phyloP scores from a whole-genome alignment of 352 stramenopile genomes.

The Pythium rishiriense region DNA sequence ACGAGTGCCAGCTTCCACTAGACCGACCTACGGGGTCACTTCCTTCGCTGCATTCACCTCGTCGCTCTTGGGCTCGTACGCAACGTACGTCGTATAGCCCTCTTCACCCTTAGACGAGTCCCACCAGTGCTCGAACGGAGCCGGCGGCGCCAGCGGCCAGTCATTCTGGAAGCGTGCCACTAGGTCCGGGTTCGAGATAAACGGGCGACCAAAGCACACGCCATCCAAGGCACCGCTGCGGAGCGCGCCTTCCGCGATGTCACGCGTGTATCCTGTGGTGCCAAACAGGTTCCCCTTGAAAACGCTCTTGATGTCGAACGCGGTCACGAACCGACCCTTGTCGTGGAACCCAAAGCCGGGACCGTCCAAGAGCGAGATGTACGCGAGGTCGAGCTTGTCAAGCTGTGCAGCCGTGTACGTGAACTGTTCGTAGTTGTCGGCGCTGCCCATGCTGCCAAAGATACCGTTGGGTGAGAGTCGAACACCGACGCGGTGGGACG shows the following conservation, averaged over 20 bases:
- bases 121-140: too few relatives aligned
- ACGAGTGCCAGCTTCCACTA: too few relatives aligned
- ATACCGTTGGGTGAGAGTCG: slow-evolving; percentile 1
- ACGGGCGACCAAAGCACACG: slow-evolving; percentile 42
- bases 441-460: slow-evolving; percentile 43
- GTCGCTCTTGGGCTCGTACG: too few relatives aligned
- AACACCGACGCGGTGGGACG: neutral
- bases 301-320: slow-evolving; percentile 34
- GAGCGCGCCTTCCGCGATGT: slow-evolving; percentile 29
- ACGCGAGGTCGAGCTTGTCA: slow-evolving; percentile 56
- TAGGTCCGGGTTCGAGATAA: slow-evolving; percentile 56
- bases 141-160: slow-evolving; percentile 26
- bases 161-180: slow-evolving; percentile 33
- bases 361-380: slow-evolving; percentile 60
- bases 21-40: too few relatives aligned
- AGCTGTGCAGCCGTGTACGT: slow-evolving; percentile 52
- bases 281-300: slow-evolving; percentile 33
- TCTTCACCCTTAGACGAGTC: too few relatives aligned
- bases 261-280: slow-evolving; percentile 27
- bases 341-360: slow-evolving; percentile 54
- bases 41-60: too few relatives aligned
- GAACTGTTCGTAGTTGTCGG: slow-evolving; percentile 50
- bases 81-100: too few relatives aligned
- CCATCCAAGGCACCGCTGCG: slow-evolving; percentile 30
- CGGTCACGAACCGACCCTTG: slow-evolving; percentile 34